These are phyloP conservation scores for Echeveria elegans DNA, from an alignment of 164 flowering plant species.

Conservation along the genomic window DNA sequence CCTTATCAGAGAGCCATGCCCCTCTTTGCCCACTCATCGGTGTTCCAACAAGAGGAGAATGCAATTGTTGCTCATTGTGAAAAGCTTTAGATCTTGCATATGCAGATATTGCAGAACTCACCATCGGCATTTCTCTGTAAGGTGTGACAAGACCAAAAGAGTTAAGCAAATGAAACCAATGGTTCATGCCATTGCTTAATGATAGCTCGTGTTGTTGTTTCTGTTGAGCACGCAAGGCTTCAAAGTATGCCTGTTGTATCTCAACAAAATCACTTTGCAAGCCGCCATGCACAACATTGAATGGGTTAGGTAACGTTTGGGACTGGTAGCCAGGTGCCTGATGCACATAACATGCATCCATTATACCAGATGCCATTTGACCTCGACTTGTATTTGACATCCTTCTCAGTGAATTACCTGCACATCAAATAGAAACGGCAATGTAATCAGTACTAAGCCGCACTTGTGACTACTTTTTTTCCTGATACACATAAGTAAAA, in stretches of 20 bases:
- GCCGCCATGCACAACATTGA: slow-evolving; percentile 25
- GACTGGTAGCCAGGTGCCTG: slow-evolving; percentile 24
- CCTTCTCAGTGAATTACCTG: slow-evolving; percentile 18
- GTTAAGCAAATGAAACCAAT: slow-evolving; percentile 30
- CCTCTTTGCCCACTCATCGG: slow-evolving; percentile 9
- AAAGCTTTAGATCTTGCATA: slow-evolving; percentile 26
- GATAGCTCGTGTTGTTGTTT: slow-evolving; percentile 4
- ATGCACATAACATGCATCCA: neutral
- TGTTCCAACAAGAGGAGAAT: slow-evolving; percentile 4
- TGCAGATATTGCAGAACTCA: slow-evolving; percentile 25
- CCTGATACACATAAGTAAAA: neutral
- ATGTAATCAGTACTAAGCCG: neutral
- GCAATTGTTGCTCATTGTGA: slow-evolving; percentile 31
- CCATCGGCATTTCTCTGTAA: slow-evolving; percentile 28
- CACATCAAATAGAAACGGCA: neutral
- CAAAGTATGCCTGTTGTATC: slow-evolving; percentile 53
- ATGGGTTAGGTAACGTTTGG: slow-evolving; percentile 17
- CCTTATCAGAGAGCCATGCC: slow-evolving; percentile 11
- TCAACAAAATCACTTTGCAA: slow-evolving; percentile 33
- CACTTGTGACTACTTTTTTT: neutral
- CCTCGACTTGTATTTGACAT: slow-evolving; percentile 21
- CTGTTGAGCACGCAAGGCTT: slow-evolving; percentile 18
- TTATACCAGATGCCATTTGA: slow-evolving; percentile 15
- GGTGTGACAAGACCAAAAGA: slow-evolving; percentile 39
- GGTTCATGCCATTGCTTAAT: slow-evolving; percentile 28